phyloP scores from a whole-genome alignment of 192 early-diverging fungal genomes.

The Podila minutissima region DNA sequence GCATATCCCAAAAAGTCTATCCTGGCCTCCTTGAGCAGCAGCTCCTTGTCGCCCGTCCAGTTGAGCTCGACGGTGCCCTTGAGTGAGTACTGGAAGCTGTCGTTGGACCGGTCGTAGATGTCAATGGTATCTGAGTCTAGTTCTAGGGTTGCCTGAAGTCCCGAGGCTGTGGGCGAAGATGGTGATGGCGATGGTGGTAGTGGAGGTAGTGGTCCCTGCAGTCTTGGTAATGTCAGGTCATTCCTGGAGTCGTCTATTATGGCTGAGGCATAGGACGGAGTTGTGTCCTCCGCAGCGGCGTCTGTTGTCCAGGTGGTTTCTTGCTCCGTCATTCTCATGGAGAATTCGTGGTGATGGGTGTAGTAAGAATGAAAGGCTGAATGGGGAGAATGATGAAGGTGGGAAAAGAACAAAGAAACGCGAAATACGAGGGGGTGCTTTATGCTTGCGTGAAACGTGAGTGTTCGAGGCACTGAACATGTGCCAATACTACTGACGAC shows the following conservation, averaged over 20 bases:
- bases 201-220: neutral
- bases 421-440: no score
- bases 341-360: neutral
- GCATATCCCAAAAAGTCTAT: constrained; percentile 52
- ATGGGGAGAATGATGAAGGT: neutral
- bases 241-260: neutral
- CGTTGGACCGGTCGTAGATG: constrained; percentile 48
- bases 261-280: constrained; percentile 1
- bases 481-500: no score
- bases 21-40: constrained; percentile 40
- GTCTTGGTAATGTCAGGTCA: neutral
- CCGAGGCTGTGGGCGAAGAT: constrained; percentile 2
- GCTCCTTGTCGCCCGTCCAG: constrained; percentile 19
- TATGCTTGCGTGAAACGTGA: no score
- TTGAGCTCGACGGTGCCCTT: constrained; percentile 34
- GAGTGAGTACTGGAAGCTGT: constrained; percentile 40
- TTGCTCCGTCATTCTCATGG: neutral
- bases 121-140: constrained; percentile 44
- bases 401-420: no score
- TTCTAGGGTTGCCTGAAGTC: constrained; percentile 16
- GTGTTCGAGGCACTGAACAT: no score
- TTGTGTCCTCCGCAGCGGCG: neutral
- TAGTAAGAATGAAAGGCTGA: neutral
- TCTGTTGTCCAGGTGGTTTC: neutral
- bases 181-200: neutral